Evolutionary conservation across 2,329 filamentous ascomycete species (phyloP).

Genomic region (Colletotrichum graminicola): DNA sequence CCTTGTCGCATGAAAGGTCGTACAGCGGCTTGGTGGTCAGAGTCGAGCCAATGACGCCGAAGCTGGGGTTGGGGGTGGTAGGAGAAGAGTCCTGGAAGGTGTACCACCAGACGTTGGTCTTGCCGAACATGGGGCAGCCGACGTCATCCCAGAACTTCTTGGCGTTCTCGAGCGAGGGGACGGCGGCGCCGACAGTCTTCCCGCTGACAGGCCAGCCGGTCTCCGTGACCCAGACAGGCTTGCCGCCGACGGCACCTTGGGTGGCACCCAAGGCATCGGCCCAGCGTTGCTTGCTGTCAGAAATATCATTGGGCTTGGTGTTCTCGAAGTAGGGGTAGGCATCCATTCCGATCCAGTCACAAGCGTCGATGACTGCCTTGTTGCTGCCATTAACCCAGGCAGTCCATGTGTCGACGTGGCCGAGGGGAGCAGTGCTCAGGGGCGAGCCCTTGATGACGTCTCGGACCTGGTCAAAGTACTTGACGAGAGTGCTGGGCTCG

Average conservation of each 20-base stretch:
- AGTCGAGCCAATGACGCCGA: constrained; percentile 73
- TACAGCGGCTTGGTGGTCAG: constrained; percentile 69
- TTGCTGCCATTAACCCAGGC: constrained; percentile 81
- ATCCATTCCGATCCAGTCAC: constrained; percentile 87
- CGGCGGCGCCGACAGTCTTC: constrained; percentile 69
- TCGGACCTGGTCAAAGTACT: constrained; percentile 79
- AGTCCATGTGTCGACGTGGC: constrained; percentile 93
- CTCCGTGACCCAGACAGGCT: constrained; percentile 88
- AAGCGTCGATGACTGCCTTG: constrained; percentile 73
- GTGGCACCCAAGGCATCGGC: constrained; percentile 73
- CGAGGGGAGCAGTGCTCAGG: constrained; percentile 70
- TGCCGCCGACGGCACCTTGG: constrained; percentile 68
- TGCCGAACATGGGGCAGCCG: constrained; percentile 77
- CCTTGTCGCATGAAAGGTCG: constrained; percentile 69
- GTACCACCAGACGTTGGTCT: constrained; percentile 80
- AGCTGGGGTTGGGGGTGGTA: constrained; percentile 73
- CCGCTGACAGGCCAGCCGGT: constrained; percentile 88
- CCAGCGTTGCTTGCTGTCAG: constrained; percentile 75
- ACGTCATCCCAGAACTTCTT: constrained; percentile 85
- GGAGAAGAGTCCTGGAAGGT: constrained; percentile 76
- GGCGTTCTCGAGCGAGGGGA: constrained; percentile 76
- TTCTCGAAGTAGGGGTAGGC: constrained; percentile 88
- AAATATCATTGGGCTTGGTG: constrained; percentile 74
- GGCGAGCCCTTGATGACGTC: constrained; percentile 72
- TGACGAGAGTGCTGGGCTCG: constrained; percentile 70